phyloP scores from a whole-genome alignment of 345 rosid genomes.

The Reutealis trisperma region DNA sequence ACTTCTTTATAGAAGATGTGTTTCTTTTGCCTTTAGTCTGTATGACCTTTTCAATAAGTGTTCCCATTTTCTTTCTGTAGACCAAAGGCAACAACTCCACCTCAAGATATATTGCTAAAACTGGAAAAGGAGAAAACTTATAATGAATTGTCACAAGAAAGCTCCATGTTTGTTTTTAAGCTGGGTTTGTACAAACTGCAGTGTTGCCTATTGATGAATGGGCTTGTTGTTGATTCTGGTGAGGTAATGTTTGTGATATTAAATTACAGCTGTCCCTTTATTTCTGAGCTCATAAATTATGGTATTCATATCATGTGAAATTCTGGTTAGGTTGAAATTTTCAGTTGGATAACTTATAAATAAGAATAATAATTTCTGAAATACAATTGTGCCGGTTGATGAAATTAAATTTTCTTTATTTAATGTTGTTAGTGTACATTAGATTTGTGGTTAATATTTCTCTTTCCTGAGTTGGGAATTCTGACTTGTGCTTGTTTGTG shows the following conservation, averaged over 20 bases:
- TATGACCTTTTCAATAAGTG: neutral
- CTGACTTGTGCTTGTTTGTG: too few relatives aligned
- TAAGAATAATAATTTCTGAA: neutral
- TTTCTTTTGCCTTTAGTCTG: slow-evolving; percentile 6
- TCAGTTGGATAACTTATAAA: neutral
- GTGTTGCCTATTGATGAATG: slow-evolving; percentile 88
- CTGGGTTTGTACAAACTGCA: slow-evolving; percentile 75
- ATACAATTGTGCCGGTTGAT: neutral
- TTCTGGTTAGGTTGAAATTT: too few relatives aligned
- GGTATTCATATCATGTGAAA: neutral
- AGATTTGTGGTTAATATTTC: too few relatives aligned
- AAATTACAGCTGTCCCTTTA: neutral
- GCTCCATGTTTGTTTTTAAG: slow-evolving; percentile 83
- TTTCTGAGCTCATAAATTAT: neutral
- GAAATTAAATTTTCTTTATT: neutral
- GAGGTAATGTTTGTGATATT: slow-evolving; percentile 56
- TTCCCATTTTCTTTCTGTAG: slow-evolving; percentile 41
- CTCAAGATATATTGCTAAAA: slow-evolving; percentile 80
- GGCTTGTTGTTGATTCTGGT: slow-evolving; percentile 80
- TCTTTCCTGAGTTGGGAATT: neutral
- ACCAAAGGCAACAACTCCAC: slow-evolving; percentile 74
- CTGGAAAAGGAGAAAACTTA: slow-evolving; percentile 71
- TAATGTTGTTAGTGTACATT: neutral
- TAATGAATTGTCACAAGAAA: slow-evolving; percentile 59
- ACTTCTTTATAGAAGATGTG: neutral